Evolutionary conservation across 768 basidiomycete species (phyloP).

Genomic region (Leccinum broughii): DNA sequence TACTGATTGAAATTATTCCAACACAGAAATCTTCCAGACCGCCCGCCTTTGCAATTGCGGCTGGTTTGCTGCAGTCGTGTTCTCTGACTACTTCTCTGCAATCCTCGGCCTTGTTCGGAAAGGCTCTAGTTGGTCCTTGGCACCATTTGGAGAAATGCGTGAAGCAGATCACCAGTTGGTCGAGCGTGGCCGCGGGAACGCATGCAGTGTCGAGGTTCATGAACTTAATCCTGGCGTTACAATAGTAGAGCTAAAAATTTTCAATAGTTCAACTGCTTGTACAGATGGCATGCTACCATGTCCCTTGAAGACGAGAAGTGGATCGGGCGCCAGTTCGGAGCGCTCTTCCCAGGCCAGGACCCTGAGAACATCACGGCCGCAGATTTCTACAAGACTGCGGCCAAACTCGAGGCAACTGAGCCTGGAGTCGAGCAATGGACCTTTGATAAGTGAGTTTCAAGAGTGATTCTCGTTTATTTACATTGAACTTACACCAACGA

Average conservation of each 20-base stretch:
- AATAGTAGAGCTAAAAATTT: neutral
- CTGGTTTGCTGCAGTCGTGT: constrained; percentile 79
- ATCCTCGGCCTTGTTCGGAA: constrained; percentile 79
- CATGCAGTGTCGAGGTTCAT: constrained; percentile 76
- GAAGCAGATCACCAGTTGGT: constrained; percentile 57
- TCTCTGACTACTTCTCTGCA: constrained; percentile 79
- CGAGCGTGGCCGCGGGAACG: constrained; percentile 79
- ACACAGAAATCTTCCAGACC: constrained; percentile 76
- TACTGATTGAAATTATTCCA: constrained; percentile 16
- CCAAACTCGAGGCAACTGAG: constrained; percentile 39
- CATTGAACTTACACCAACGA: constrained; percentile 6
- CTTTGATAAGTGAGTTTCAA: constrained; percentile 51
- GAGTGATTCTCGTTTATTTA: neutral
- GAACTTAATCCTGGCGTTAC: neutral
- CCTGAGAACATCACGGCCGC: constrained; percentile 44
- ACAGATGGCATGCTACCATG: constrained; percentile 84
- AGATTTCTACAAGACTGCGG: constrained; percentile 54
- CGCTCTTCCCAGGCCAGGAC: constrained; percentile 54
- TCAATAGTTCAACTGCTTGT: constrained; percentile 76
- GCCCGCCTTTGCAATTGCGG: constrained; percentile 75
- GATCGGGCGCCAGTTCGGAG: constrained; percentile 49
- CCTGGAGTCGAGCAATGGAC: constrained; percentile 63
- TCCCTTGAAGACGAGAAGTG: constrained; percentile 71
- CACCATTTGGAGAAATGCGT: constrained; percentile 75
- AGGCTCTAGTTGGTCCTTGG: constrained; percentile 76